These are phyloP conservation scores for Carpinus viminea DNA, from an alignment of 306 rosid genomes.

Conservation along the genomic window DNA sequence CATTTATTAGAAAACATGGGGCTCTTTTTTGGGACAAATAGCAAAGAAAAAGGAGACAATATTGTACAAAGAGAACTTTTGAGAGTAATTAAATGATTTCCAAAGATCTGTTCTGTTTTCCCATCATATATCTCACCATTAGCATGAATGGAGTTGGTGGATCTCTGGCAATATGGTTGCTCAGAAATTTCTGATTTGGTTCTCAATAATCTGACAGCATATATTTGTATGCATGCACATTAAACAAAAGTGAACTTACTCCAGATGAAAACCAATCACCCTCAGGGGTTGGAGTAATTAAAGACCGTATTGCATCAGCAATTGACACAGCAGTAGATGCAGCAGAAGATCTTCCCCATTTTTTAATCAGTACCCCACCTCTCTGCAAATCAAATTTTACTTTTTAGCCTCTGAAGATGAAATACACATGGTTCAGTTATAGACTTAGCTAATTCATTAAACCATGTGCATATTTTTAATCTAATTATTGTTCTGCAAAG, in stretches of 20 bases:
- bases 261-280: conserved; percentile 99
- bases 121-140: not conserved
- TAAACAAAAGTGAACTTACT: conserved; percentile 48
- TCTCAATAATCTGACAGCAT: not conserved
- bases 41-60: not conserved
- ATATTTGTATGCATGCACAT: not conserved
- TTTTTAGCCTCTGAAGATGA: conserved; percentile 21
- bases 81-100: not conserved
- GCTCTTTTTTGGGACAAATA: not conserved
- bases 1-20: not conserved
- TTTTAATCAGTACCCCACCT: conserved; percentile 84
- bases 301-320: conserved; percentile 82
- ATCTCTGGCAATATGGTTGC: not conserved
- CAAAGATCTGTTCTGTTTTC: not conserved
- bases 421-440: not conserved
- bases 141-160: not conserved
- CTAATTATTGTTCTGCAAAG: not conserved
- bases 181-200: not conserved
- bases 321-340: conserved; percentile 93
- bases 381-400: conserved; percentile 54
- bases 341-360: conserved; percentile 99
- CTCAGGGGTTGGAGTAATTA: conserved; percentile 86
- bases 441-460: not conserved
- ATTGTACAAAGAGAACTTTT: not conserved
- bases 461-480: not conserved